Evolutionary conservation across 2,329 filamentous ascomycete species (phyloP).

Genomic region (Paraphaeosphaeria sporulosa): DNA sequence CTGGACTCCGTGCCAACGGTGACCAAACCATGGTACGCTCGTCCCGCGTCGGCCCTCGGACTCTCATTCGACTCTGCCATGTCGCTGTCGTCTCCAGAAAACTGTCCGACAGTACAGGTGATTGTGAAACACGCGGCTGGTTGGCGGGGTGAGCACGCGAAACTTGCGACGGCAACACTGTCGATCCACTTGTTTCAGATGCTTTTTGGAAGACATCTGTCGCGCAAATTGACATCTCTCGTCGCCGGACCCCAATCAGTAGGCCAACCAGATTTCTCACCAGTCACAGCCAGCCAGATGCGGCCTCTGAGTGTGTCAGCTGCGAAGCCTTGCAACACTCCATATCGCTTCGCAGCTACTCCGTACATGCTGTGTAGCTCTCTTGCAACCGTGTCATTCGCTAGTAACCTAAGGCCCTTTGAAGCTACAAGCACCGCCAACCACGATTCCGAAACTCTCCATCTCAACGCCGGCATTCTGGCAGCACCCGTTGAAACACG

Average conservation of each 20-base stretch:
- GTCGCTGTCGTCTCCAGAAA: conserved; percentile 13
- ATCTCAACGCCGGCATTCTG: not conserved
- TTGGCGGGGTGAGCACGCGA: conserved; percentile 29
- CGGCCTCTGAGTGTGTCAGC: conserved; percentile 5
- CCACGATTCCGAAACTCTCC: not conserved
- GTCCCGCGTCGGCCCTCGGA: conserved; percentile 7
- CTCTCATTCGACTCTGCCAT: conserved; percentile 6
- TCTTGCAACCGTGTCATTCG: not conserved
- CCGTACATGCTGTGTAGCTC: conserved; percentile 6
- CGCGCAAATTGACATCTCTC: conserved; percentile 13
- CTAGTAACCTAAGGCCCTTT: not conserved
- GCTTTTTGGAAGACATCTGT: conserved; percentile 18
- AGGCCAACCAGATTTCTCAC: not conserved
- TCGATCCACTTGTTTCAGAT: conserved; percentile 26
- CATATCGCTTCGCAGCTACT: conserved; percentile 1
- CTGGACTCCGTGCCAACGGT: conserved; percentile 2
- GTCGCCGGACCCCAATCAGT: conserved; percentile 1
- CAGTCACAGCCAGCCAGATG: not conserved
- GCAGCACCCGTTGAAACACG: conserved; percentile 5
- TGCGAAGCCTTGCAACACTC: conserved; percentile 11
- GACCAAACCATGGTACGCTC: conserved; percentile 1
- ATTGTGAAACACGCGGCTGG: conserved; percentile 31
- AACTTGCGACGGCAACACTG: conserved; percentile 21
- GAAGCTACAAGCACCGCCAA: not conserved
- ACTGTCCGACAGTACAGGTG: conserved; percentile 24